Evolutionary conservation across 352 stramenopile species (phyloP).

Genomic region (Aphanomyces euteiches): DNA sequence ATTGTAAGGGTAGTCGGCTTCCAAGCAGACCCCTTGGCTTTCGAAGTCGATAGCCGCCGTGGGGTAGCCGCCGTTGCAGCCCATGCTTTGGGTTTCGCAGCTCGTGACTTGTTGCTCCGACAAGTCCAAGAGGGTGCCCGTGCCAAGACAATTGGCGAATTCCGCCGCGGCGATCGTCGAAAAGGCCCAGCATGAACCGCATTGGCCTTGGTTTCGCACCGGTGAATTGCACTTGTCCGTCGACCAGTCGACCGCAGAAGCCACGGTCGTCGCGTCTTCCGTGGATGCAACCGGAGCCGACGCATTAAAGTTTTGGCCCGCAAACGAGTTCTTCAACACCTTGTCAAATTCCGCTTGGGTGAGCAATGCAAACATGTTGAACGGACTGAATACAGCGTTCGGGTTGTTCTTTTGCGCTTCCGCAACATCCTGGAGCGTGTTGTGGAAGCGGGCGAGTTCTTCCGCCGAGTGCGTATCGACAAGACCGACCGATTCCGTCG

Average conservation of each 20-base stretch:
- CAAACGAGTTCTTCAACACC: slow-evolving; percentile 33
- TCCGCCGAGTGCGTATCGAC: neutral
- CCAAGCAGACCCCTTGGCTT: slow-evolving; percentile 28
- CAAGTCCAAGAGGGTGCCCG: slow-evolving; percentile 37
- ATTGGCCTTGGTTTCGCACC: slow-evolving; percentile 41
- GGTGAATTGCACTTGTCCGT: slow-evolving; percentile 30
- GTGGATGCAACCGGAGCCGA: neutral
- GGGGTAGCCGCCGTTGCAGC: slow-evolving; percentile 60
- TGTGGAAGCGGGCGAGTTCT: neutral
- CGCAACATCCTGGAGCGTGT: neutral
- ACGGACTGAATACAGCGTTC: slow-evolving; percentile 55
- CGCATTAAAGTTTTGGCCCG: neutral
- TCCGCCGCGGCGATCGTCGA: slow-evolving; percentile 38
- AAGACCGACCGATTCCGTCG: too few species aligned
- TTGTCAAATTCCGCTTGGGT: slow-evolving; percentile 60
- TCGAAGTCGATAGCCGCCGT: slow-evolving; percentile 62
- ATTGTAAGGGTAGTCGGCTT: slow-evolving; percentile 24
- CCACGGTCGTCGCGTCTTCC: too few species aligned
- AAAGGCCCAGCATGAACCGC: slow-evolving; percentile 49
- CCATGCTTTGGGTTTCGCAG: slow-evolving; percentile 43
- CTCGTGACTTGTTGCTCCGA: slow-evolving; percentile 69
- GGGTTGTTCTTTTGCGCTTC: slow-evolving; percentile 36
- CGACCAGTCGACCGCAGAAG: slow-evolving; percentile 28
- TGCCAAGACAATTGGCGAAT: slow-evolving; percentile 33
- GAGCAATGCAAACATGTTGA: slow-evolving; percentile 70